phyloP scores from a whole-genome alignment of 306 rosid genomes.

The Casuarina cunninghamiana region DNA sequence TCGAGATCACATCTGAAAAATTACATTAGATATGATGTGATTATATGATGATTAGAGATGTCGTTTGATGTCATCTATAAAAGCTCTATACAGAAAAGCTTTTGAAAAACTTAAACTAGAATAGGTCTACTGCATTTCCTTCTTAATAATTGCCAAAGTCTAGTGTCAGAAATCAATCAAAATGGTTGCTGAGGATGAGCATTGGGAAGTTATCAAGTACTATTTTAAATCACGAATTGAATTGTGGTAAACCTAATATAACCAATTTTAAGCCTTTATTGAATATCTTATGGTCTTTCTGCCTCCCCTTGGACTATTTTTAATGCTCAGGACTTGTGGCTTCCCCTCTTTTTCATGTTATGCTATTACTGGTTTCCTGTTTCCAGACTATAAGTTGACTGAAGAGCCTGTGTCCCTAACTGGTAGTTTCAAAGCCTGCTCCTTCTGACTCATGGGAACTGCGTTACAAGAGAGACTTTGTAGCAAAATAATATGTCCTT shows the following conservation, averaged over 20 bases:
- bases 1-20: background rate
- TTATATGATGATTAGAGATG: slow-evolving; percentile 1
- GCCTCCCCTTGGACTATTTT: background rate
- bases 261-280: background rate
- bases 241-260: background rate
- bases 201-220: background rate
- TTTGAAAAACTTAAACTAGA: no score
- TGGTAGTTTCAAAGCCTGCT: background rate
- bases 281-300: background rate
- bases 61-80: background rate
- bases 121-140: no score
- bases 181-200: background rate
- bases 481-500: background rate
- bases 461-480: background rate
- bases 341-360: background rate
- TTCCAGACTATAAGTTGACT: background rate
- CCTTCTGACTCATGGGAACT: background rate
- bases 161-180: no score
- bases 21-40: background rate
- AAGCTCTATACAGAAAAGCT: background rate
- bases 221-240: background rate
- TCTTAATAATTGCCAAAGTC: no score
- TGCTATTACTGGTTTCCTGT: background rate
- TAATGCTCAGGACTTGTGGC: background rate
- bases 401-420: background rate